Conservation (phyloP, 2,329 filamentous ascomycete genomes). For the Huntiella moniliformis region DNA sequence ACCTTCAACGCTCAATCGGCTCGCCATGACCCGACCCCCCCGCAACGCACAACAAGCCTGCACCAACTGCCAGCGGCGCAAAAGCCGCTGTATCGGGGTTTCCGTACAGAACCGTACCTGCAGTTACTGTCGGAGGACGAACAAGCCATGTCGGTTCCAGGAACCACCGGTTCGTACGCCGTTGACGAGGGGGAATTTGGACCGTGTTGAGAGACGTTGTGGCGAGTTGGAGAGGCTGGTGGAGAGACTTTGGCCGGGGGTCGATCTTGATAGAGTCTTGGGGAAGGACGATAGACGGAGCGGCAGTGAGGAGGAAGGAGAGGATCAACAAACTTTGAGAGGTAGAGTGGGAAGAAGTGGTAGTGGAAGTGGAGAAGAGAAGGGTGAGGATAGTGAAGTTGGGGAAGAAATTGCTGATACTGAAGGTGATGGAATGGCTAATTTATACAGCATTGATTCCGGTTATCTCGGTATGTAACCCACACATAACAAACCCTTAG, state of each 20-base stretch:
- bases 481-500: not conserved
- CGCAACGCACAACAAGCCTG: conserved; percentile 10
- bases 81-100: conserved; percentile 13
- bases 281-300: not conserved
- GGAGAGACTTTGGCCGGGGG: conserved; percentile 15
- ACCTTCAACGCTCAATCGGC: not conserved
- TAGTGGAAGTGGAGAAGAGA: not conserved
- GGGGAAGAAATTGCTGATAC: conserved; percentile 7
- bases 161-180: conserved; percentile 19
- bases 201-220: conserved; percentile 16
- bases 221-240: conserved; percentile 13
- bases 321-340: not conserved
- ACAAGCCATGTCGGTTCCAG: conserved; percentile 19
- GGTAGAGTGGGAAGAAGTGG: not conserved
- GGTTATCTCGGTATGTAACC: conserved; percentile 15
- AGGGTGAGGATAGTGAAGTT: not conserved
- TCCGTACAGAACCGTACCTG: conserved; percentile 14
- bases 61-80: conserved; percentile 15
- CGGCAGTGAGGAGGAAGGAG: not conserved
- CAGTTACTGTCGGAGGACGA: conserved; percentile 17
- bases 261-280: conserved; percentile 13
- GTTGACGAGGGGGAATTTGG: conserved; percentile 20
- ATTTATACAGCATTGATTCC: conserved; percentile 13
- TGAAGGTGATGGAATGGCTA: conserved; percentile 16
- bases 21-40: conserved; percentile 13